Conservation (phyloP, 2,329 filamentous ascomycete genomes). For the Seiridium unicorne region DNA sequence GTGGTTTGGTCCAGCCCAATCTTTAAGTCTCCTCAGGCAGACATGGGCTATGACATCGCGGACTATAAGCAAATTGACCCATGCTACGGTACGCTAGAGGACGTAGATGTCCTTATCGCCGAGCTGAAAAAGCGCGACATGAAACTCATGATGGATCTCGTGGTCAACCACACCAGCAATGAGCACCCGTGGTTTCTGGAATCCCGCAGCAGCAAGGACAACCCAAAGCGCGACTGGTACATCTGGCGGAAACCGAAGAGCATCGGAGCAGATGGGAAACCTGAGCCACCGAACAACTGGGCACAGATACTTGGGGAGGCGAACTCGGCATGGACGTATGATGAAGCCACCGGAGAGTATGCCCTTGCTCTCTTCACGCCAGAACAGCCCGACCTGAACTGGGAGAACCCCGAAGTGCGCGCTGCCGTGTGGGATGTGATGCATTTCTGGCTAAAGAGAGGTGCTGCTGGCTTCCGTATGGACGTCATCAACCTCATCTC, state of each 20-base stretch:
- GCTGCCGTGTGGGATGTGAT: conserved; percentile 71
- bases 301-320: conserved; percentile 59
- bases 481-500: conserved; percentile 74
- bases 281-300: conserved; percentile 76
- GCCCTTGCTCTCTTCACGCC: conserved; percentile 74
- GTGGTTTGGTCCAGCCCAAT: conserved; percentile 68
- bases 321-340: conserved; percentile 66
- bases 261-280: conserved; percentile 54
- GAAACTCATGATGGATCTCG: conserved; percentile 71
- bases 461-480: conserved; percentile 72
- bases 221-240: conserved; percentile 69
- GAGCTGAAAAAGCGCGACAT: conserved; percentile 62
- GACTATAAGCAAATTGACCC: conserved; percentile 66
- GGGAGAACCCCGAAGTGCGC: conserved; percentile 69
- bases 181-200: conserved; percentile 72
- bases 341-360: conserved; percentile 70
- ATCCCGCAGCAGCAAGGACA: conserved; percentile 59
- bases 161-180: conserved; percentile 75
- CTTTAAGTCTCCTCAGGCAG: conserved; percentile 61
- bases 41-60: conserved; percentile 70
- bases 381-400: conserved; percentile 83
- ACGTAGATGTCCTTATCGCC: conserved; percentile 62
- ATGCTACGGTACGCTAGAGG: conserved; percentile 64
- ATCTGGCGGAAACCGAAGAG: conserved; percentile 53
- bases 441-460: conserved; percentile 76